phyloP scores from a whole-genome alignment of 23 red algal species.

The Gracilaria gracilis region DNA sequence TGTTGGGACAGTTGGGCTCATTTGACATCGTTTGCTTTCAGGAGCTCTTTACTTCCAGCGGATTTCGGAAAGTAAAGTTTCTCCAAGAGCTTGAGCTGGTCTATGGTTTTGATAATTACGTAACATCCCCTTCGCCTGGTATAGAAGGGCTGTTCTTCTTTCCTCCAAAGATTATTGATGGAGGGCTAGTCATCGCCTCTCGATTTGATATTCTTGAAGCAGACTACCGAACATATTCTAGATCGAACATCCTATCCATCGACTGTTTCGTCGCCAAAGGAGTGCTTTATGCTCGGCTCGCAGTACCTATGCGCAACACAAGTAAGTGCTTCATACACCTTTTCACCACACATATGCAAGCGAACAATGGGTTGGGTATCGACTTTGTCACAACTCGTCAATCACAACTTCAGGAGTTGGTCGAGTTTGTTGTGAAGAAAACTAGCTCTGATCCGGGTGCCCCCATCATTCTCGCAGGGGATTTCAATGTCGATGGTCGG shows the following conservation, averaged over 20 bases:
- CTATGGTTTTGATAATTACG: slow-evolving; percentile 53
- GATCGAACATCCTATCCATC: slow-evolving; percentile 57
- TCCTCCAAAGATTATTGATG: slow-evolving; percentile 88
- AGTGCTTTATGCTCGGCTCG: slow-evolving; percentile 82
- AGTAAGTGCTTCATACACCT: slow-evolving; percentile 50
- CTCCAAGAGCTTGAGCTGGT: slow-evolving; percentile 21
- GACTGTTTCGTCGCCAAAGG: slow-evolving; percentile 89
- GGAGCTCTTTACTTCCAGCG: slow-evolving; percentile 71
- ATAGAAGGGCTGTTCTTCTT: slow-evolving; percentile 41
- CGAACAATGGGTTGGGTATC: slow-evolving; percentile 69
- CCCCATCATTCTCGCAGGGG: slow-evolving; percentile 70
- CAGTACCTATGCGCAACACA: neutral
- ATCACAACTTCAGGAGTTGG: slow-evolving; percentile 64
- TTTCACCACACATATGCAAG: slow-evolving; percentile 89
- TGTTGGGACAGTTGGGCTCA: slow-evolving; percentile 27
- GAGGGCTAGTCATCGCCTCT: slow-evolving; percentile 77
- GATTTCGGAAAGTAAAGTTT: slow-evolving; percentile 54
- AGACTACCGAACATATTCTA: slow-evolving; percentile 56
- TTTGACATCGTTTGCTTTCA: slow-evolving; percentile 85
- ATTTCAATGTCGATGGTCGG: slow-evolving; percentile 86
- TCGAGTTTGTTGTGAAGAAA: slow-evolving; percentile 59
- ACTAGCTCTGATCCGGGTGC: slow-evolving; percentile 36
- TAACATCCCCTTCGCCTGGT: slow-evolving; percentile 47
- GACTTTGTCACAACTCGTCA: slow-evolving; percentile 51
- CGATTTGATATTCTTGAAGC: slow-evolving; percentile 70